Conservation (phyloP, 495 filamentous ascomycete species). For the Daldinia caldariorum region DNA sequence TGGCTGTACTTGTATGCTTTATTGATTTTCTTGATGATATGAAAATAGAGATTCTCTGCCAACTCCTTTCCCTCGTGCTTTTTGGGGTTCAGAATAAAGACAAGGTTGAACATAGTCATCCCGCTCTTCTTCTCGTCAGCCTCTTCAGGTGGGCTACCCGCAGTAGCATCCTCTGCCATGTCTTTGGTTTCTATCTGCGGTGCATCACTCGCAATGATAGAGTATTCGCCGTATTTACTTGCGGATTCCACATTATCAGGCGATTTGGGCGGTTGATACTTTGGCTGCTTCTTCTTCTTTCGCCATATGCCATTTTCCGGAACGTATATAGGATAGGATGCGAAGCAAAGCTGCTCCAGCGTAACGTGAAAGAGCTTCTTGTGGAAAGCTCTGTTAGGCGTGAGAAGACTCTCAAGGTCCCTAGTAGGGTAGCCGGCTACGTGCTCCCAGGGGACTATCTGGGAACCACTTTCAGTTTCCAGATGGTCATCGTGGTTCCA, state of each 20-base stretch:
- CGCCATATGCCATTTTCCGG: constrained; percentile 87
- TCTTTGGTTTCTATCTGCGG: constrained; percentile 54
- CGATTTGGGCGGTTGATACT: constrained; percentile 46
- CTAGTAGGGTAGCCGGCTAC: constrained; percentile 79
- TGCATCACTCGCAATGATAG: constrained; percentile 37
- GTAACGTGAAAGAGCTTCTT: constrained; percentile 88
- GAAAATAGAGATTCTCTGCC: constrained; percentile 81
- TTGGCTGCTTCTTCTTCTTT: constrained; percentile 74
- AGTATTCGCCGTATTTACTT: constrained; percentile 38
- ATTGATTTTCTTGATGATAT: constrained; percentile 88
- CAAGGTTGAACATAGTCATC: constrained; percentile 97
- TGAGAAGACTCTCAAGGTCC: constrained; percentile 84
- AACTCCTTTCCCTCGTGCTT: constrained; percentile 77
- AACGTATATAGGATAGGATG: constrained; percentile 89
- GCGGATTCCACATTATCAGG: constrained; percentile 38
- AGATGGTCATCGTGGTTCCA: constrained; percentile 68
- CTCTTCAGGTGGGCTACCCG: constrained; percentile 54
- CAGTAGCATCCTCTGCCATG: constrained; percentile 49
- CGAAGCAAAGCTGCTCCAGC: constrained; percentile 83
- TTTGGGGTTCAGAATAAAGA: constrained; percentile 87
- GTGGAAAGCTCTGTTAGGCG: constrained; percentile 80
- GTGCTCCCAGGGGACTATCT: constrained; percentile 76
- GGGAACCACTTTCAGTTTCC: constrained; percentile 61
- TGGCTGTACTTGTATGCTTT: constrained; percentile 93
- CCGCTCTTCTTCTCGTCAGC: constrained; percentile 64